These are phyloP conservation scores for Penicillium griseofulvum DNA, from an alignment of 2,329 filamentous ascomycete genomes.

Conservation along the genomic window DNA sequence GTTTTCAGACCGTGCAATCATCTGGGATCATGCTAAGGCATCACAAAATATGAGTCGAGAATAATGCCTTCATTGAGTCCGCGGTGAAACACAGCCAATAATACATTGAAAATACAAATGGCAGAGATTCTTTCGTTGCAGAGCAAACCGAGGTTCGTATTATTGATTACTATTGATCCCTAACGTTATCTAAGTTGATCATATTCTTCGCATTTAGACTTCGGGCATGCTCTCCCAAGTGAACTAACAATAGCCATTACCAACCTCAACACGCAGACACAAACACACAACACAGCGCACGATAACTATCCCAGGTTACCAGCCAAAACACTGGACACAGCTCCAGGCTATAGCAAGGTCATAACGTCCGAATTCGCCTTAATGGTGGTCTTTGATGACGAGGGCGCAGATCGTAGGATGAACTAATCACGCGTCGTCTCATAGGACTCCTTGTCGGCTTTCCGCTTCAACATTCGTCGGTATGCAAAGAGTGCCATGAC, in stretches of 20 bases:
- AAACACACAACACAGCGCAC: not conserved
- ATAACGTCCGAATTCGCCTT: accelerated
- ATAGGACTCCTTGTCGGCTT: conserved; percentile 27
- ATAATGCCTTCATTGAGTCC: not conserved
- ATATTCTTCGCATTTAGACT: not conserved
- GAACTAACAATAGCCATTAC: too few relatives aligned
- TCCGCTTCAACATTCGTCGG: conserved; percentile 41
- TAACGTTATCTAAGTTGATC: not conserved
- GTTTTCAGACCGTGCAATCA: too few relatives aligned
- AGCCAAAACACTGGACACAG: too few relatives aligned
- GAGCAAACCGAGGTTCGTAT: not conserved
- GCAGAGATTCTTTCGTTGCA: too few relatives aligned
- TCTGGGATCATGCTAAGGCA: too few relatives aligned
- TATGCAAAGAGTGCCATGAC: conserved; percentile 52
- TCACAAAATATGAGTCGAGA: not conserved
- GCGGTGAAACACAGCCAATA: not conserved
- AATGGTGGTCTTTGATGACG: not conserved
- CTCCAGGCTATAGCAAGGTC: not conserved
- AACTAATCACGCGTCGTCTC: conserved; percentile 10
- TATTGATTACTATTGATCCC: not conserved
- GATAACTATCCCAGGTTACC: not conserved
- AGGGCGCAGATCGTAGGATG: accelerated
- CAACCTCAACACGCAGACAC: not conserved
- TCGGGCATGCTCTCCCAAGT: too few relatives aligned
- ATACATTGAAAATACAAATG: not conserved